Conservation (phyloP, 345 rosid species). For the Hibiscus mutabilis region DNA sequence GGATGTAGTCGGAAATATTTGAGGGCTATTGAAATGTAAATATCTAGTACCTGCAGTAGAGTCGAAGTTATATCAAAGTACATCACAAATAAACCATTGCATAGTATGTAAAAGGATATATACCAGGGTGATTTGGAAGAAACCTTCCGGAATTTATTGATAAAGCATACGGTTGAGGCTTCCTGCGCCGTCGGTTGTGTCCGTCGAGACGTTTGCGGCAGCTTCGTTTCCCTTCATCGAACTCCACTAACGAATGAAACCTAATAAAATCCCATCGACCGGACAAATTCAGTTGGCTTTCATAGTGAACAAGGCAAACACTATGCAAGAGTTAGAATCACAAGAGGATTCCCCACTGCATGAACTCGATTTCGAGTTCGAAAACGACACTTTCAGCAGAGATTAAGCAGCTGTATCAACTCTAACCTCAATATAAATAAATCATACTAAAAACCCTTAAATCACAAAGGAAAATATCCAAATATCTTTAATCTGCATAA, state of each 20-base stretch:
- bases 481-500: background rate
- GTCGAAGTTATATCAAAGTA: background rate
- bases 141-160: slow-evolving; percentile 35
- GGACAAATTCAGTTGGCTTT: background rate
- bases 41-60: slow-evolving; percentile 35
- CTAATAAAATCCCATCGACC: slow-evolving; percentile 17
- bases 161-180: slow-evolving; percentile 52
- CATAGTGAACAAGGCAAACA: background rate
- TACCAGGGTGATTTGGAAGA: slow-evolving; percentile 45
- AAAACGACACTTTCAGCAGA: no score
- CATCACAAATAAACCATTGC: background rate
- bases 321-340: background rate
- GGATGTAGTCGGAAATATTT: slow-evolving; percentile 27
- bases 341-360: background rate
- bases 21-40: slow-evolving; percentile 38
- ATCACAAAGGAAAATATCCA: background rate
- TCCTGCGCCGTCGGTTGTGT: slow-evolving; percentile 64
- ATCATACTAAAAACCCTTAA: background rate
- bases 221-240: slow-evolving; percentile 75
- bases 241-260: slow-evolving; percentile 69
- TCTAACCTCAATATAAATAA: background rate
- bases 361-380: no score
- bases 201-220: slow-evolving; percentile 79
- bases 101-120: background rate
- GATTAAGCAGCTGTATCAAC: no score